Conservation (phyloP, 257 asterid species). For the Nicotiana benthamiana region DNA sequence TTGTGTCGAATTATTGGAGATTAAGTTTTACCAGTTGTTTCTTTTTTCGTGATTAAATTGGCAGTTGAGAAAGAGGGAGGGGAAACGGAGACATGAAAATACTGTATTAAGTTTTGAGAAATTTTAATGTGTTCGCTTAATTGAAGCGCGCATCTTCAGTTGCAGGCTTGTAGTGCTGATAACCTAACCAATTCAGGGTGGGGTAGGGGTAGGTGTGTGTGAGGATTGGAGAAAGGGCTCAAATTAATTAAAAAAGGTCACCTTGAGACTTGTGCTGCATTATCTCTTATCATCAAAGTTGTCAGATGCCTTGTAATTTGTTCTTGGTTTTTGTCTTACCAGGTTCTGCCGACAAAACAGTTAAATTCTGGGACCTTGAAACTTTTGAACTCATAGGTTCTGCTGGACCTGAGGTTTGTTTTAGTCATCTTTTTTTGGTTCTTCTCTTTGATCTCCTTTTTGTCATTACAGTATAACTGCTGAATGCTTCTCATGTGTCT, state of each 20-base stretch:
- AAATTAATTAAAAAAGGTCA: neutral
- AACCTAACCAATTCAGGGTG: neutral
- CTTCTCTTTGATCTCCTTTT: neutral
- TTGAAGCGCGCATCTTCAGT: neutral
- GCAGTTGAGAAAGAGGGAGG: neutral
- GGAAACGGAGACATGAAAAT: neutral
- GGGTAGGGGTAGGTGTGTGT: neutral
- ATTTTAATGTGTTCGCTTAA: neutral
- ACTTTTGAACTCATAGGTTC: conserved; percentile 97
- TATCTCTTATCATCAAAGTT: neutral
- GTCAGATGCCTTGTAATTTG: conserved; percentile 5
- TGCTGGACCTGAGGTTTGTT: conserved; percentile 85
- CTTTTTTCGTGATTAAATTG: neutral
- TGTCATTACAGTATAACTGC: neutral
- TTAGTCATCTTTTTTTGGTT: conserved; percentile 8
- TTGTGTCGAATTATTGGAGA: neutral
- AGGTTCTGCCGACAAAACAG: conserved; percentile 97
- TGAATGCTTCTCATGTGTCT: neutral
- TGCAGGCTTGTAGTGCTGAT: neutral
- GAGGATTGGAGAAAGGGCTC: neutral
- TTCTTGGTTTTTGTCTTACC: conserved; percentile 21
- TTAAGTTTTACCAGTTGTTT: neutral
- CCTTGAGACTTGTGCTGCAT: neutral
- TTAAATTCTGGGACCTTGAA: conserved; percentile 98
- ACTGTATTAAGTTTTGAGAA: neutral